A percentile compares a stretch with the other conserved stretches of the same genome.
Conservation (phyloP, 768 basidiomycete species). For the Lentinula sp. region DNA sequence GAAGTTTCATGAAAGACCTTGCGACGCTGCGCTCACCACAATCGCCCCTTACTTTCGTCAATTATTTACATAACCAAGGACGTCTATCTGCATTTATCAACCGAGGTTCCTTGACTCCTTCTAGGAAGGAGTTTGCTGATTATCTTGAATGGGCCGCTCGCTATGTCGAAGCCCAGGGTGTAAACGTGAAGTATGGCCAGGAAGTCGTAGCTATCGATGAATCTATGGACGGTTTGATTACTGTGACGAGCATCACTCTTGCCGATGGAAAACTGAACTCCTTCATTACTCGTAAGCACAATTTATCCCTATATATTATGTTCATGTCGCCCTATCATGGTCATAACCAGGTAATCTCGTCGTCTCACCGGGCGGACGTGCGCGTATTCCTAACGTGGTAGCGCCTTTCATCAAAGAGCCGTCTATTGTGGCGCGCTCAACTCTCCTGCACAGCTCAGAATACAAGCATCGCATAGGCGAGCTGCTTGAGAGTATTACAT, state of each 20-base stretch:
- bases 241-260: conserved; percentile 29
- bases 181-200: conserved; percentile 38
- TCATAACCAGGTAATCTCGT: conserved; percentile 34
- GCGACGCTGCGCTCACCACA: conserved; percentile 46
- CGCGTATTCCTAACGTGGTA: conserved; percentile 34
- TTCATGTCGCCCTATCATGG: neutral
- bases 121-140: conserved; percentile 48
- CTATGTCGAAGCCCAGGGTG: conserved; percentile 35
- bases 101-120: conserved; percentile 42
- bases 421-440: conserved; percentile 20
- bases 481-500: conserved; percentile 24
- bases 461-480: conserved; percentile 32
- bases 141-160: conserved; percentile 48
- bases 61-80: conserved; percentile 44
- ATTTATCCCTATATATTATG: neutral
- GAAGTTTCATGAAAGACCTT: conserved; percentile 47
- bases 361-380: conserved; percentile 44
- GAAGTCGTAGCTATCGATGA: conserved; percentile 36
- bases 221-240: conserved; percentile 25
- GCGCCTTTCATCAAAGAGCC: conserved; percentile 24
- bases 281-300: conserved; percentile 32
- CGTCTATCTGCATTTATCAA: conserved; percentile 50
- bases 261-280: conserved; percentile 26
- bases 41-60: conserved; percentile 46
- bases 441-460: conserved; percentile 30